A percentile compares a stretch with the other conserved stretches of the same genome.
phyloP scores from a whole-genome alignment of 2,329 filamentous ascomycete species.

The Alternaria gaisen region DNA sequence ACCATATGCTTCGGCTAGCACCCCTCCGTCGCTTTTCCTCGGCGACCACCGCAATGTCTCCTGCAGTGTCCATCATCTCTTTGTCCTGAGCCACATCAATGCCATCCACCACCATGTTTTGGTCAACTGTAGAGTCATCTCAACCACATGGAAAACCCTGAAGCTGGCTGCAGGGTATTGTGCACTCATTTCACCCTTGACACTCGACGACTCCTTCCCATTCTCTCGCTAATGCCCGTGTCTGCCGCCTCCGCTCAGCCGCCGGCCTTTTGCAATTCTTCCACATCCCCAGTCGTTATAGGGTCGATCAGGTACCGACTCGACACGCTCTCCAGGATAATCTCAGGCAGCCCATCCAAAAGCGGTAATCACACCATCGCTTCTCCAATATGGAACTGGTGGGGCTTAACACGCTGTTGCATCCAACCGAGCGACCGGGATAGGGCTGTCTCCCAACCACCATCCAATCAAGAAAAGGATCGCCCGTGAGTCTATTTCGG shows the following conservation, averaged over 20 bases:
- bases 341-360: slow-evolving; percentile 21
- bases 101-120: not conserved
- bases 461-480: slow-evolving; percentile 29
- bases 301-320: slow-evolving; percentile 3
- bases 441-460: slow-evolving; percentile 25
- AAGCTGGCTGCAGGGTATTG: not conserved
- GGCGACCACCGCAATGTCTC: not conserved
- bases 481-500: slow-evolving; percentile 29
- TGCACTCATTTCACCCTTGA: slow-evolving; percentile 14
- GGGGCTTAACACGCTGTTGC: slow-evolving; percentile 31
- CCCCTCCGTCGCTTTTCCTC: not conserved
- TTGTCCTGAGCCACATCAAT: not conserved
- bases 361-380: slow-evolving; percentile 21
- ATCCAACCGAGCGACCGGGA: slow-evolving; percentile 42
- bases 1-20: not conserved
- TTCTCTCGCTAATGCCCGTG: slow-evolving; percentile 26
- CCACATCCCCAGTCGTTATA: slow-evolving; percentile 25
- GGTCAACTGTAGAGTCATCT: not conserved
- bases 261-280: slow-evolving; percentile 9
- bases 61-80: not conserved
- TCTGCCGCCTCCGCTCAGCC: not conserved
- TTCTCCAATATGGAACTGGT: slow-evolving; percentile 33
- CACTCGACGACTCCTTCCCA: not conserved
- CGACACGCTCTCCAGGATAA: slow-evolving; percentile 30
- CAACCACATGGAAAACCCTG: not conserved